Evolutionary conservation across 352 stramenopile species (phyloP).

Genomic region (Phytophthora idaei): DNA sequence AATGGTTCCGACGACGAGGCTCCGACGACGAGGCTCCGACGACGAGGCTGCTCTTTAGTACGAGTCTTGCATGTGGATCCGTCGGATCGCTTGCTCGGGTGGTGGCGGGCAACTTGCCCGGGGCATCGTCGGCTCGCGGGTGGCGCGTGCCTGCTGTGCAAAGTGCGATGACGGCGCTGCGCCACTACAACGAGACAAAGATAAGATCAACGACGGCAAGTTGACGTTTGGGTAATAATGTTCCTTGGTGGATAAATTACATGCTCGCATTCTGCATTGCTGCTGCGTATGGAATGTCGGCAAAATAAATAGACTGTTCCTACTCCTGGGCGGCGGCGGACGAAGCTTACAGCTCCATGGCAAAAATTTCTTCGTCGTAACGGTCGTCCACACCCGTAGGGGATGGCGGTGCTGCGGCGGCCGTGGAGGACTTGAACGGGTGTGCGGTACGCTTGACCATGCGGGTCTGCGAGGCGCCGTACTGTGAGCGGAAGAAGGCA

Average conservation of each 20-base stretch:
- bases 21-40: not conserved
- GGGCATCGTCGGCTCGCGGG: slow-evolving; percentile 1
- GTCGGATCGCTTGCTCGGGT: slow-evolving; percentile 7
- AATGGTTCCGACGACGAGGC: not conserved
- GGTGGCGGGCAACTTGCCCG: not conserved
- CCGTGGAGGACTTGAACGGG: not conserved
- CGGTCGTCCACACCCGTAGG: slow-evolving; percentile 24
- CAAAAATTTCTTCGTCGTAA: slow-evolving; percentile 74
- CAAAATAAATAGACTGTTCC: slow-evolving; percentile 43
- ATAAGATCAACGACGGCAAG: slow-evolving; percentile 19
- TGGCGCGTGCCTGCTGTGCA: slow-evolving; percentile 3
- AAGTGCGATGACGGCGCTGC: slow-evolving; percentile 9
- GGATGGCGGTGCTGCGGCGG: slow-evolving; percentile 2
- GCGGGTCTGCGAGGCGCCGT: slow-evolving; percentile 19
- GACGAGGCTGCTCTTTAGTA: not conserved
- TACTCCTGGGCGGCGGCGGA: not conserved
- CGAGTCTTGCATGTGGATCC: not conserved
- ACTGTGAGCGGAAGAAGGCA: slow-evolving; percentile 69
- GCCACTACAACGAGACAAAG: slow-evolving; percentile 21
- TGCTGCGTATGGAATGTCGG: slow-evolving; percentile 3
- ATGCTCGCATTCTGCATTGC: slow-evolving; percentile 10
- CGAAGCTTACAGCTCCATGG: slow-evolving; percentile 63
- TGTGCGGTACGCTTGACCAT: slow-evolving; percentile 17
- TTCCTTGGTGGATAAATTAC: slow-evolving; percentile 35
- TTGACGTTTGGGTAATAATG: slow-evolving; percentile 16